These are phyloP conservation scores for Trifolium repens DNA, from an alignment of 306 rosid species.

Conservation along the genomic window DNA sequence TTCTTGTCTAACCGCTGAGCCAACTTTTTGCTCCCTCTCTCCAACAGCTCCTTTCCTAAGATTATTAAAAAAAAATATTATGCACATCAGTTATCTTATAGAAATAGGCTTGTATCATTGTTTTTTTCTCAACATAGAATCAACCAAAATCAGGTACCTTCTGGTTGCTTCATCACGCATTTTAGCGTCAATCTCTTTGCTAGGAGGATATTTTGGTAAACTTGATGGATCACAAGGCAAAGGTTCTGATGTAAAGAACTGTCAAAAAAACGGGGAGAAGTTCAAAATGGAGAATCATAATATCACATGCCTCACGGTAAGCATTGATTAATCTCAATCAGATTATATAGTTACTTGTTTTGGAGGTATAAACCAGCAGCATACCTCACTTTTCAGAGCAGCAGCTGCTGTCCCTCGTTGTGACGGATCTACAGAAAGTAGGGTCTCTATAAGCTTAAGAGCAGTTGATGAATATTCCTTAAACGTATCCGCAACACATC, in stretches of 20 bases:
- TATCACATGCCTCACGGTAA: slow-evolving; percentile 34
- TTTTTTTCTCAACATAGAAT: slow-evolving; percentile 28
- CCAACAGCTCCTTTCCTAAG: slow-evolving; percentile 67
- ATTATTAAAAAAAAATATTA: slow-evolving; percentile 14
- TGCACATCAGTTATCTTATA: slow-evolving; percentile 21
- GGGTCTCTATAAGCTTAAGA: slow-evolving; percentile 72
- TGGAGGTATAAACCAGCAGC: slow-evolving; percentile 31
- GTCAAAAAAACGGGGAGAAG: slow-evolving; percentile 35
- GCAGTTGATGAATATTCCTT: slow-evolving; percentile 78
- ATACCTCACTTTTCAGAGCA: slow-evolving; percentile 91
- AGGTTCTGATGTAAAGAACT: slow-evolving; percentile 86
- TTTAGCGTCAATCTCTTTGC: slow-evolving; percentile 94
- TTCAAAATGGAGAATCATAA: slow-evolving; percentile 34
- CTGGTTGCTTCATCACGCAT: slow-evolving; percentile 71
- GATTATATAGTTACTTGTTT: slow-evolving; percentile 21
- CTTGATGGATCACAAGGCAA: slow-evolving; percentile 89
- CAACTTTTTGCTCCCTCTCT: slow-evolving; percentile 56
- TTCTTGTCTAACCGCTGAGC: slow-evolving; percentile 58
- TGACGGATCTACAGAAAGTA: slow-evolving; percentile 83
- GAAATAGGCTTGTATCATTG: slow-evolving; percentile 9
- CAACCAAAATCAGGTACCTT: slow-evolving; percentile 59
- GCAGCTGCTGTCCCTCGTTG: slow-evolving; percentile 80
- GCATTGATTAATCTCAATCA: slow-evolving; percentile 11
- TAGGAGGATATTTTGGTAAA: slow-evolving; percentile 89
- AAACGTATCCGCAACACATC: slow-evolving; percentile 72